Evolutionary conservation across 2,329 filamentous ascomycete genomes (phyloP), one percentile per base, ranked within the genome.

Genomic region (Coniochaeta hoffmannii): DNA sequence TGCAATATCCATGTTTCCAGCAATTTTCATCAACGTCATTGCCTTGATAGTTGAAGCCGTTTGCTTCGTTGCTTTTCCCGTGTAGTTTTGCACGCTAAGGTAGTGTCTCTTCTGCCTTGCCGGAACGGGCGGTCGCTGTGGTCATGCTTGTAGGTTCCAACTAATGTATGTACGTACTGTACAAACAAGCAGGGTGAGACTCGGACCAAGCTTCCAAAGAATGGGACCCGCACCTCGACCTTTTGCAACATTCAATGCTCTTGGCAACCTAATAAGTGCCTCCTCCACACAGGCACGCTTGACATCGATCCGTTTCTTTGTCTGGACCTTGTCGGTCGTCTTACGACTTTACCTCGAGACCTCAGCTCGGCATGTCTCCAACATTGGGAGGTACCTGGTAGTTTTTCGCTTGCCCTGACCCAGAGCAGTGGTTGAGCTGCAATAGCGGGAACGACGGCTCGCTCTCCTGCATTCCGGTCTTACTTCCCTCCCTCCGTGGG

Each of bases 401-500:
- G 41, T 46, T 12, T 28, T 15, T 8, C 30, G 12, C 12, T n/a
- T 6, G 22, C 12, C 41, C 41, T 26, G 41, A 46, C 41, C 41
- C 41, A 46, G 41, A 46, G 24, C 41, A 46, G 24, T 46, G 41
- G 41, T 46, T 28, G 41, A 46, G 19, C 41, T 46, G 41, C 41
- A 46, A 28, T 28, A 46, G 41, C 41, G 41, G 41, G 41, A 46
- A 46, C 15, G 41, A 46, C 41, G 41, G 41, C 41, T 46, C 41
- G 41, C 41, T 15, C 26, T 9, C 41, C 9, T 26, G 41, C 41
- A 46, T 46, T 46, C 41, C 41, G 26, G 41, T 46, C 41, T 46
- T 28, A 46, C 41, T 46, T 46, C 41, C n/a, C 41, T 46, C 41
- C 12, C n/a, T n/a, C n/a, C n/a, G n/a, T n/a, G n/a, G n/a, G 41